Base-by-base conservation (phyloP, 768 basidiomycete genomes). In the Pleurotus salmoneostramineus region DNA sequence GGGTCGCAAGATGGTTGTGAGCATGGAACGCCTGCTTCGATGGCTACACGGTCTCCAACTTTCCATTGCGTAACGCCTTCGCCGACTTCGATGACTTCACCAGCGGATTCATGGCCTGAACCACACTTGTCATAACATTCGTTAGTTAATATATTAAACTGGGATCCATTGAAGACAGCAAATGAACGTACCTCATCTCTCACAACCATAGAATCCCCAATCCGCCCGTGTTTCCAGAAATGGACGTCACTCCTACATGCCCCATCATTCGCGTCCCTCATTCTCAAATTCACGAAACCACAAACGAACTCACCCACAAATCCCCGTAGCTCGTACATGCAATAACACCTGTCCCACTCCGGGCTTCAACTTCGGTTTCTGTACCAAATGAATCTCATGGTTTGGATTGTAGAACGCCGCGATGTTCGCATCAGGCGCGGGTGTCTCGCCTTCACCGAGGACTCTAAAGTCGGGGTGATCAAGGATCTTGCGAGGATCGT, bases 161-260 rank as follows among this genome's bases (percentile, higher is more conserved):
- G 50, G 1, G 27, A 37, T 35, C 42, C 46, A 32, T 14, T 15
- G 15, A n/a, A n/a, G n/a, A n/a, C n/a, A n/a, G n/a, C n/a, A 32
- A 46, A 44, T 58, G 21, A 3, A 1, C 65, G 60, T 57, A 83
- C 84, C 71, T 87, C 85, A 59, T 86, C 85, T 11, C 80, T 83
- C 32, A 87, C 85, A 21, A 88, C 72, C 86, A 87, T 88, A 0
- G 83, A 84, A 63, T 85, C 83, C 6, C 87, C 87, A 52, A 88
- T 78, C 42, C 83, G 72, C 5, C 86, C 86, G 67, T 87, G 84
- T 61, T 85, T 77, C 86, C 86, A 88, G 67, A 88, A 87, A 65
- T 88, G 86, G 62, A 88, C 83, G 59, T 88, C 86, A 48, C 84
- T 87, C 76, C 86, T 87, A 57, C 21, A 56, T 33, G 21, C 21